Base-by-base conservation (phyloP, 2,329 filamentous ascomycete genomes). In the Fonsecaea nubica region DNA sequence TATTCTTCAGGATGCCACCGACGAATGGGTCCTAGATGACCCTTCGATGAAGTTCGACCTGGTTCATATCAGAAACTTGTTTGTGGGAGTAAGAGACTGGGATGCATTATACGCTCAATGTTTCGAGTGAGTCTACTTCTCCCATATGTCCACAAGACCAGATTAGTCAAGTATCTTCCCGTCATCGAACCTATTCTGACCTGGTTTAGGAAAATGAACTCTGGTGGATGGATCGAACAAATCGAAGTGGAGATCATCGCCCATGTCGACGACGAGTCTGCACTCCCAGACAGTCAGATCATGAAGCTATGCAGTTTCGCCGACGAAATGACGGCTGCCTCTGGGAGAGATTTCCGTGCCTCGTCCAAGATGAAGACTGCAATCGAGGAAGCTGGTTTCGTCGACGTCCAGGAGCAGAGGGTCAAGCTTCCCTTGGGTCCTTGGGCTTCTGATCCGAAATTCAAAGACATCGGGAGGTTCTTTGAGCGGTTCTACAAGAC, bases 371-470 rank as follows among this genome's bases (percentile, higher is more conserved):
- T 76, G 68, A 77, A 76, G 12, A 59, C 74, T 7, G 69, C 66
- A 54, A 74, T 82, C 9, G 63, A 60, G 15, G 67, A 75, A 18
- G 73, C 75, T 8, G 82, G 83, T 2, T 84, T 84, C 69, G 77
- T 77, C 4, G 78, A 83, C 66, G 77, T 84, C 1, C 76, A 78
- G 9, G 79, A 82, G 71, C 72, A 72, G 63, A 72, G 72, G 40
- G 81, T 76, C 70, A 79, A 79, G 60, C 78, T 79, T 75, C 80
- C 81, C 0, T 73, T 82, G 15, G 79, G 79, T 2, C 75, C 76
- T 9, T 83, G 80, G 81, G 75, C 75, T 40, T 74, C 69, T 6
- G 78, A 80, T 63, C 68, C 72, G 36, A 74, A 71, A 58, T 63
- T 77, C 58, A 81, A 81, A 70, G 76, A 80, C 60, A 74, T 79